Percentiles rank a stretch among this genome's conserved stretches.
Conservation (phyloP, 345 rosid genomes). For the Rhizophora mangle region DNA sequence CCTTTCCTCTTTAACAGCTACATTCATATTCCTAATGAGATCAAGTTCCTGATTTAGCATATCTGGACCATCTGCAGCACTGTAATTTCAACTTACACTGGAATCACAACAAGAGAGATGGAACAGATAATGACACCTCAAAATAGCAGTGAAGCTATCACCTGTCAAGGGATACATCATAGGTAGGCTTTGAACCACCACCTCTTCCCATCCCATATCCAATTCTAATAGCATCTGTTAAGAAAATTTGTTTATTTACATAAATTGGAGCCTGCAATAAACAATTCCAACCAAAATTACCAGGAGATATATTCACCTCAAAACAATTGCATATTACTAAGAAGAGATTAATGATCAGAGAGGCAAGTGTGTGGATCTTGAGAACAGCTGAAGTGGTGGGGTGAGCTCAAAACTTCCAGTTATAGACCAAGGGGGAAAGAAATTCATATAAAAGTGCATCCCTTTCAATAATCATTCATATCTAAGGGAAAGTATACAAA, state of each 20-base stretch:
- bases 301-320: constrained; percentile 2
- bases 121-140: constrained; percentile 1
- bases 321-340: not conserved
- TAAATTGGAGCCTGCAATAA: constrained; percentile 75
- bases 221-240: constrained; percentile 71
- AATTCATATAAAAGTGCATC: too few relatives aligned
- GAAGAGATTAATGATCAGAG: not conserved
- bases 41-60: constrained; percentile 63
- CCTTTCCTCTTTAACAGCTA: constrained; percentile 77
- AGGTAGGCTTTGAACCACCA: constrained; percentile 47
- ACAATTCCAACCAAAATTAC: constrained; percentile 17
- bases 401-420: too few relatives aligned
- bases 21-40: constrained; percentile 58
- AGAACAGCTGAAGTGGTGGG: not conserved
- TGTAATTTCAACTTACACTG: constrained; percentile 35
- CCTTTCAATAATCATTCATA: too few relatives aligned
- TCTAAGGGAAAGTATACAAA: too few relatives aligned
- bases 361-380: not conserved
- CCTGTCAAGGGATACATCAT: constrained; percentile 85
- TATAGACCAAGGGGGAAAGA: too few relatives aligned
- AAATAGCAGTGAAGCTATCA: constrained; percentile 15
- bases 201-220: constrained; percentile 59
- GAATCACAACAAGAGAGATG: constrained; percentile 19
- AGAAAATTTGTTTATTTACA: constrained; percentile 71
- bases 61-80: constrained; percentile 82